These are phyloP conservation scores for Lactarius hatsudake DNA, from an alignment of 768 basidiomycete species.

Conservation along the genomic window DNA sequence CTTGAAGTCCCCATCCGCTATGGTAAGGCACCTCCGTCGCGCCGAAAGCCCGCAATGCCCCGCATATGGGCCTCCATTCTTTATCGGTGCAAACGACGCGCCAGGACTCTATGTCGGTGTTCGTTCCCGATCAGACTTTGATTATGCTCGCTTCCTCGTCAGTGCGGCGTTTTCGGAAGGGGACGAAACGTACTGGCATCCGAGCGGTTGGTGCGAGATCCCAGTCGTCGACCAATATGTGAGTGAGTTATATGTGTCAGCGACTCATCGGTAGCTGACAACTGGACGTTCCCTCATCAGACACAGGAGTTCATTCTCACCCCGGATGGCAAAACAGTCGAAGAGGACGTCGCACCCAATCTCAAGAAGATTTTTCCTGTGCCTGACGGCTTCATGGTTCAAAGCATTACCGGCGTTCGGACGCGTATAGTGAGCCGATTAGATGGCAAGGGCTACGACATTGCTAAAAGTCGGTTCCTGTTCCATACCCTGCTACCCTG, in stretches of 20 bases:
- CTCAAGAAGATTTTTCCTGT: conserved; percentile 59
- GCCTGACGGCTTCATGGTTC: conserved; percentile 68
- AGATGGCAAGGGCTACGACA: conserved; percentile 83
- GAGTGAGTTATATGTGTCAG: conserved; percentile 39
- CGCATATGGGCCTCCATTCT: conserved; percentile 50
- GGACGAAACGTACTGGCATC: conserved; percentile 60
- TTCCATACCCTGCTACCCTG: conserved; percentile 1
- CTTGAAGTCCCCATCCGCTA: conserved; percentile 54
- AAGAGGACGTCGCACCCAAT: conserved; percentile 71
- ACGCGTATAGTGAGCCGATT: conserved; percentile 74
- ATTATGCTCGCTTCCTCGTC: conserved; percentile 76
- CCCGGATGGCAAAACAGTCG: conserved; percentile 47
- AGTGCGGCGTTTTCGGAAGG: conserved; percentile 47
- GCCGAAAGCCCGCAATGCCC: conserved; percentile 74
- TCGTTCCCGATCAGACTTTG: conserved; percentile 69
- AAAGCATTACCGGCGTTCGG: conserved; percentile 76
- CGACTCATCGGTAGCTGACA: conserved; percentile 3
- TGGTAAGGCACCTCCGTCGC: conserved; percentile 58
- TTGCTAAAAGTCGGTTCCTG: conserved; percentile 65
- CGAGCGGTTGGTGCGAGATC: conserved; percentile 71
- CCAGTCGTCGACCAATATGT: conserved; percentile 70
- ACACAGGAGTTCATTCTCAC: conserved; percentile 82
- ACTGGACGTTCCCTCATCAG: conserved; percentile 39
- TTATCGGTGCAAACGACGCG: conserved; percentile 33
- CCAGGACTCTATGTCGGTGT: conserved; percentile 63